Evolutionary conservation across 2,329 filamentous ascomycete species (phyloP), one percentile per base, ranked within the genome.

Genomic region (Talaromyces sp.): DNA sequence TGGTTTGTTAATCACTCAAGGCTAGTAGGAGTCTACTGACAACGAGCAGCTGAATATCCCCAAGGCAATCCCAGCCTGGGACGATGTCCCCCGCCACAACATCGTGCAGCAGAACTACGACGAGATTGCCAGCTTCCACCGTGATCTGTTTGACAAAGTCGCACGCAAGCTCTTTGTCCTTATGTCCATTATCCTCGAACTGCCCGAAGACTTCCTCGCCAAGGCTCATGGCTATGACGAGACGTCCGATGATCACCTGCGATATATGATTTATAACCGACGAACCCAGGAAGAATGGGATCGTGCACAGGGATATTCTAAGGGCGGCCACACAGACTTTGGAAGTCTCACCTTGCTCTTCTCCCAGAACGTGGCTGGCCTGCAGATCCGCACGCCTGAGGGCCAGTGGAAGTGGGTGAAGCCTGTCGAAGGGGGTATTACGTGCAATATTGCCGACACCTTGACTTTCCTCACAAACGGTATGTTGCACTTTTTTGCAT

Each of bases 181-280:
- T 2, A 65, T 67, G 15, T 47, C 65, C 13, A 49, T 85, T 32
- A 77, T 87, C 0, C 77, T 88, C 0, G 80, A 88, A 66, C 73
- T 88, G 0, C 83, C 83, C 0, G 80, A 84, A 51, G 84, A 87
- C 4, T 77, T 80, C 58, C 75, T 88, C 39, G 75, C 82, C 63
- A 73, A 80, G 22, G 74, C 82, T 1, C 85, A 88, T 71, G 76
- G 74, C 15, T 88, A 86, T 71, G 79, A 85, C 1, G 78, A 80
- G 17, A 78, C 81, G 42, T 80, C 81, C 19, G 84, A 86, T 63
- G 83, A 84, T 30, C 83, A 86, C 59, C 77, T 86, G 28, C 78
- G 85, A 1, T 87, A 86, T 69, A 86, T 87, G 83, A 78, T 80
- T 39, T 86, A 85, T 64, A 75, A 77, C 17, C 77, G 78, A 0